Base-by-base conservation (phyloP, 805 yeast genomes). In the Metschnikowia bowlesiae region DNA sequence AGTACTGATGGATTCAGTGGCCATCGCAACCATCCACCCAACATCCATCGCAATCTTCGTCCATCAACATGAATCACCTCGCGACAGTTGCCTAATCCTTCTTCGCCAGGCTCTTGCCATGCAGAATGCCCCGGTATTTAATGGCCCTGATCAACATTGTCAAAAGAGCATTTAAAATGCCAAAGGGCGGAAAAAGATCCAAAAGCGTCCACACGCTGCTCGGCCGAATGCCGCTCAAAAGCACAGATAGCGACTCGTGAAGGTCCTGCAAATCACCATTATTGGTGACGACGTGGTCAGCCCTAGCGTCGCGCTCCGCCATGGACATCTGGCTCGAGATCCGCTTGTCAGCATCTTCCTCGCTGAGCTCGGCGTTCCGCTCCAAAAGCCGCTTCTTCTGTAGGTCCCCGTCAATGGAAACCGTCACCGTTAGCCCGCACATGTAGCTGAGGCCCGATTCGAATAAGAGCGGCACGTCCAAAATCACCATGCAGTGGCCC, bases 381-480 rank as follows among this genome's bases (percentile, higher is more conserved):
- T 57, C 58, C 52, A 77, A 61, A 37, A 94, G 73, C 50, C 99
- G 73, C 53, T 76, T 68, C 36, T 85, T 54, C 63, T 94, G 97
- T 1, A 66, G 51, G 1, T 78, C 76, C 18, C 69, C 70, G 10
- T 73, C 70, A 55, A 96, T 87, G 0, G 84, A 66, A 0, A 91
- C 89, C 13, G 87, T 83, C 2, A 92, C 65, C 0, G 84, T 79
- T 8, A 72, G 63, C 0, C 94, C 96, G 63, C 98, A 92, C 26
- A 85, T 68, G 42, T 63, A 59, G 61, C 89, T 83, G 57, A 92
- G 71, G 1, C 82, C 80, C 34, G 89, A 78, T 65, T 94, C 99
- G 66, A 88, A 94, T 16, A 94, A 70, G 36, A 94, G 70, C 1
- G 99, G 99, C 2, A 95, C 92, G 62, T 94, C 99, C 44, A 94